Conservation (phyloP, 2,329 filamentous ascomycete genomes). For the Magnaporthiopsis incrustans region DNA sequence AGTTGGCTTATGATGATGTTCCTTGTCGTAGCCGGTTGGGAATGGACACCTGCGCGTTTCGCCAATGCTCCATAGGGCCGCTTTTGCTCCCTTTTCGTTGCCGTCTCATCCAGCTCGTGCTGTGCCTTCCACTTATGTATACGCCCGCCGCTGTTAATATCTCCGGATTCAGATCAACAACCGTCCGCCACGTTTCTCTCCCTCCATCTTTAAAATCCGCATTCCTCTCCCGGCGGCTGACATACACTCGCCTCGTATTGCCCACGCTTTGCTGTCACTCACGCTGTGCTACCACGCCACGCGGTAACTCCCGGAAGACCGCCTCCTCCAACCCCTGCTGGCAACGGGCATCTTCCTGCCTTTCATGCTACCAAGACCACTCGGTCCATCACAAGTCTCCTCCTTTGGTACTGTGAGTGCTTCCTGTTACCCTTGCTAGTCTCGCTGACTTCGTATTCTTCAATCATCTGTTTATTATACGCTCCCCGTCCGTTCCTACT, state of each 20-base stretch:
- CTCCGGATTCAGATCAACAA: neutral
- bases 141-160: neutral
- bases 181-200: neutral
- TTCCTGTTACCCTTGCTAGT: neutral
- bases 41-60: neutral
- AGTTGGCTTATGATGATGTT: neutral
- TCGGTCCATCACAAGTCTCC: neutral
- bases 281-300: neutral
- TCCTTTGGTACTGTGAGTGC: slow-evolving; percentile 2
- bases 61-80: neutral
- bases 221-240: neutral
- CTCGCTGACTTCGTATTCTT: neutral
- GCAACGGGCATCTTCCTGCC: slow-evolving; percentile 1
- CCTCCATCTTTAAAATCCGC: neutral
- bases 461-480: neutral
- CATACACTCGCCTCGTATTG: neutral
- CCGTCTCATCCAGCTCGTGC: neutral
- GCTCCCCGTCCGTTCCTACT: neutral
- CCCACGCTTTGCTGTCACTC: neutral
- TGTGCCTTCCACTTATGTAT: neutral
- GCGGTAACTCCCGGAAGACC: neutral
- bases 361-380: slow-evolving; percentile 6
- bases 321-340: neutral
- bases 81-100: neutral
- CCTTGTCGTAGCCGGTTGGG: neutral